Evolutionary conservation across 345 rosid species (phyloP).

Genomic region (Pistacia atlantica): DNA sequence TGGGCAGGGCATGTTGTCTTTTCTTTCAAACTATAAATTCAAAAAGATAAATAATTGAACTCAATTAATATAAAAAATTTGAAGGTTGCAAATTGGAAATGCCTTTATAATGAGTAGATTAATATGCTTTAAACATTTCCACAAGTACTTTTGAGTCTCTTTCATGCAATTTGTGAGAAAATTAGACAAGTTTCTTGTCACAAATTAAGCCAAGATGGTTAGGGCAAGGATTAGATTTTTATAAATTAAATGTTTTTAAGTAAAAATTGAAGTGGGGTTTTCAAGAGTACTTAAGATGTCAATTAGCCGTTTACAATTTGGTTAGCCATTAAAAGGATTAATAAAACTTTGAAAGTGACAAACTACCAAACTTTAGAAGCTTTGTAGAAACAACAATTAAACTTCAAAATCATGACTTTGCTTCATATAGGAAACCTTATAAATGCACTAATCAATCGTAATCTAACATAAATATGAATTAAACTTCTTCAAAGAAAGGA

Average conservation of each 20-base stretch:
- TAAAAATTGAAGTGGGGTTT: not conserved
- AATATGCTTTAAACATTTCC: not conserved
- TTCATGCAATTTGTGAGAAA: not conserved
- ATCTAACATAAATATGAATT: too few species aligned
- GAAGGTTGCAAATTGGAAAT: not conserved
- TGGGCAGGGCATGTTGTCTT: not conserved
- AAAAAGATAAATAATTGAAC: not conserved
- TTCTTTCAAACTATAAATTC: not conserved
- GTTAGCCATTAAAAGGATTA: not conserved
- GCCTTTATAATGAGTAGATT: not conserved
- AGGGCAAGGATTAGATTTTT: not conserved
- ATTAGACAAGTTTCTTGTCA: not conserved
- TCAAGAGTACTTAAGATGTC: not conserved
- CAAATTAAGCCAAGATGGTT: not conserved
- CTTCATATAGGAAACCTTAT: not conserved
- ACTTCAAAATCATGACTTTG: not conserved
- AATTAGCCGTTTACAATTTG: slow-evolving; percentile 5
- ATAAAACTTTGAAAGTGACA: slow-evolving; percentile 2
- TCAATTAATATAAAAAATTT: too few species aligned
- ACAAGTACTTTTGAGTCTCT: not conserved
- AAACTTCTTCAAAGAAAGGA: too few species aligned
- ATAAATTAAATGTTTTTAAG: too few species aligned
- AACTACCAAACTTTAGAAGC: not conserved
- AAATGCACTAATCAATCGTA: too few species aligned
- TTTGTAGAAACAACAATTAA: not conserved